Conservation (phyloP, 257 asterid species). For the Euphrasia confusa region DNA sequence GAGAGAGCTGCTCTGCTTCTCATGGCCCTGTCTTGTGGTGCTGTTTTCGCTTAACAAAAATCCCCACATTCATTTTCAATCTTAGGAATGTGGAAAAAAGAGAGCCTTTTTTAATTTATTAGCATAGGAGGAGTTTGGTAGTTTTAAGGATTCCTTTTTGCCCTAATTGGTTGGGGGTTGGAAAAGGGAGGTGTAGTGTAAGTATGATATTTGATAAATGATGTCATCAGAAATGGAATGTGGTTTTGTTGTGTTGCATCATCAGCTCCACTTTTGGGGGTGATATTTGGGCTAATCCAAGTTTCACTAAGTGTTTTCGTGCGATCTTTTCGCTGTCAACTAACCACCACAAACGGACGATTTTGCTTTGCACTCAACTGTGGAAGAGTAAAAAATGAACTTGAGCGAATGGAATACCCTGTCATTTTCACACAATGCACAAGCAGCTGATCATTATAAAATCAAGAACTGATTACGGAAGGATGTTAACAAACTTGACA, state of each 20-base stretch:
- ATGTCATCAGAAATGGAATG: constrained; percentile 17
- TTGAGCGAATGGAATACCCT: too few relatives aligned
- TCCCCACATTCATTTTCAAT: not conserved
- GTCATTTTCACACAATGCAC: too few relatives aligned
- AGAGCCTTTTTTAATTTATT: not conserved
- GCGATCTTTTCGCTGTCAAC: not conserved
- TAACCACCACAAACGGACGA: not conserved
- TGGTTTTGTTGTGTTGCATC: constrained; percentile 11
- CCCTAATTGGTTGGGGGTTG: constrained; percentile 5
- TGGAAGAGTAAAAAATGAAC: too few relatives aligned
- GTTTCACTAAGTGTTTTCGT: too few relatives aligned
- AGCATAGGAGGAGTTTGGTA: constrained; percentile 5
- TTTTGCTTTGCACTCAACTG: too few relatives aligned
- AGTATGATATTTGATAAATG: constrained; percentile 16
- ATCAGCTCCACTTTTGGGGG: too few relatives aligned
- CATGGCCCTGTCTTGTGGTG: constrained; percentile 73
- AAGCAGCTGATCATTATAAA: too few relatives aligned
- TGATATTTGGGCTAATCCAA: too few relatives aligned
- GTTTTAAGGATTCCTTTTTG: constrained; percentile 12
- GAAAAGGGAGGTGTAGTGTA: constrained; percentile 29
- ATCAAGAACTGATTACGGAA: too few relatives aligned
- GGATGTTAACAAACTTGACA: too few relatives aligned
- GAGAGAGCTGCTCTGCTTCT: constrained; percentile 73
- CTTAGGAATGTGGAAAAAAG: not conserved
- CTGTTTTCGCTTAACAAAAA: constrained; percentile 35